A percentile compares a stretch with the other conserved stretches of the same genome.
These are phyloP conservation scores for Nakaseomyces nivariensis DNA, from an alignment of 1,139 yeast genomes.

Conservation along the genomic window DNA sequence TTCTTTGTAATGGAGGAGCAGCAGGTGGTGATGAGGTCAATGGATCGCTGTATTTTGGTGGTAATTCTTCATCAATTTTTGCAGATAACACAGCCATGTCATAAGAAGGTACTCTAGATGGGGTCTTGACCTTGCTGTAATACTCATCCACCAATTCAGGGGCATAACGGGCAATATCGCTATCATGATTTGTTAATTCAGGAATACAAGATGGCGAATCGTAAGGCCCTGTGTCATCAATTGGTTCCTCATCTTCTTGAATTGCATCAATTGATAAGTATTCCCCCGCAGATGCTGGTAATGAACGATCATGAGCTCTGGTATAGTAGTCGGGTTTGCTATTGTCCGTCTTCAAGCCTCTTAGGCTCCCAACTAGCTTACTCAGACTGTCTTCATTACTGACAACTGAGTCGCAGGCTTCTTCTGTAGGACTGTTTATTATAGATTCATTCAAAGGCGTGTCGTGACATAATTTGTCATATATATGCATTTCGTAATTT, in stretches of 20 bases:
- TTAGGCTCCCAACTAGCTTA: neutral
- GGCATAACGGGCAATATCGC: neutral
- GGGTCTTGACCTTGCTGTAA: neutral
- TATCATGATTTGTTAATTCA: neutral
- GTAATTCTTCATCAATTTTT: neutral
- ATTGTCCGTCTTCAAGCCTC: neutral
- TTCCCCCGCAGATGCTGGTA: neutral
- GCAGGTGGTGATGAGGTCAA: neutral
- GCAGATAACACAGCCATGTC: neutral
- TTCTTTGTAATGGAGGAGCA: neutral
- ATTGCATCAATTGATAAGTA: neutral
- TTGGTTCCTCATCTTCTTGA: neutral
- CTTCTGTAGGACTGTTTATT: neutral
- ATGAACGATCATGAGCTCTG: neutral
- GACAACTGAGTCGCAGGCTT: neutral
- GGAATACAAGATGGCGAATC: neutral
- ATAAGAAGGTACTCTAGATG: constrained; percentile 1
- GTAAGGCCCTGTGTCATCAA: too few relatives aligned
- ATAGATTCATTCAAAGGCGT: neutral
- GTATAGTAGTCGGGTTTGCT: neutral
- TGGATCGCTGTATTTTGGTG: neutral
- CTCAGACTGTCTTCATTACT: neutral
- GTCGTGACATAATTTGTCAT: constrained; percentile 37
- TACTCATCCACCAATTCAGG: neutral
- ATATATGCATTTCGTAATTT: constrained; percentile 70